These are phyloP conservation scores for Solanum chilense DNA, from an alignment of 257 asterid species.

Conservation along the genomic window DNA sequence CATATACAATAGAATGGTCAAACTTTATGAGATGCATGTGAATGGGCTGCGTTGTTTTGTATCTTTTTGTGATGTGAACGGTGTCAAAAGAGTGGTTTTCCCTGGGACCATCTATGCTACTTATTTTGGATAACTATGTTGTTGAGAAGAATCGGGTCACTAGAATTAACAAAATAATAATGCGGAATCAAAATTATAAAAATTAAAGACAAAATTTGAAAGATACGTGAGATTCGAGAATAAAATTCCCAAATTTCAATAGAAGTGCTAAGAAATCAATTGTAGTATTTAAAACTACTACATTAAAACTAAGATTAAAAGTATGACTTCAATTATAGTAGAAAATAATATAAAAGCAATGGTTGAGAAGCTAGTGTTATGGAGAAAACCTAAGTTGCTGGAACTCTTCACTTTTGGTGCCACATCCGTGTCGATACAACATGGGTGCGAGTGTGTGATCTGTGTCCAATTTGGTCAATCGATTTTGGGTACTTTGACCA, in stretches of 20 bases:
- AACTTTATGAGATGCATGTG: background rate
- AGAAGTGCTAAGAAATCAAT: background rate
- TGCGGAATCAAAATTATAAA: too few species aligned
- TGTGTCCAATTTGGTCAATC: too few species aligned
- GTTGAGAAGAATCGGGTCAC: background rate
- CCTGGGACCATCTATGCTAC: background rate
- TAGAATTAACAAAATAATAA: too few species aligned
- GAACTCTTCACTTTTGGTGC: too few species aligned
- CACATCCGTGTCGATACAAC: too few species aligned
- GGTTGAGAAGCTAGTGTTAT: background rate
- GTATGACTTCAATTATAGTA: background rate
- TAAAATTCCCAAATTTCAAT: too few species aligned
- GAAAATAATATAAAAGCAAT: background rate
- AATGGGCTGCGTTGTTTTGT: background rate
- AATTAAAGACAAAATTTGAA: too few species aligned
- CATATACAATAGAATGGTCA: background rate
- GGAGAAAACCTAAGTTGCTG: background rate
- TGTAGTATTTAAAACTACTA: too few species aligned
- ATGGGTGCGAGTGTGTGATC: too few species aligned
- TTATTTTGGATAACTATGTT: background rate
- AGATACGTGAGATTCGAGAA: too few species aligned
- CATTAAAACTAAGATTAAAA: background rate
- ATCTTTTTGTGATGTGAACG: background rate
- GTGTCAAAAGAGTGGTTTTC: background rate
- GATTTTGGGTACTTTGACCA: too few species aligned